These are phyloP conservation scores for Gomphus sp. DNA, from an alignment of 1,284 basidiomycete species.

Conservation along the genomic window DNA sequence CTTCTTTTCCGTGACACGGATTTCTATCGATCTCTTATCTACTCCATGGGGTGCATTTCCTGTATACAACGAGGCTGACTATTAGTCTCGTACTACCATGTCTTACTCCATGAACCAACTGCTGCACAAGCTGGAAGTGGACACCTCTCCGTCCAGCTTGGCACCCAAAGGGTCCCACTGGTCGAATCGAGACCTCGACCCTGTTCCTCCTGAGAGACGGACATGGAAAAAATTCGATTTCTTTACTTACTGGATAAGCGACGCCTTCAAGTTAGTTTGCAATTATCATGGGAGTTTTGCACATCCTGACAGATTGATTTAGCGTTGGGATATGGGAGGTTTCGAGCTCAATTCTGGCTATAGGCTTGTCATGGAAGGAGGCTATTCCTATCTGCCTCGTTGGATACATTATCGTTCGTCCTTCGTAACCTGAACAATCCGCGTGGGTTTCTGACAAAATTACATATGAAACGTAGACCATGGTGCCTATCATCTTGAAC, in stretches of 20 bases:
- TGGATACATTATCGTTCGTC: conserved; percentile 46
- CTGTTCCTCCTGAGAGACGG: conserved; percentile 44
- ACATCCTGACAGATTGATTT: conserved; percentile 21
- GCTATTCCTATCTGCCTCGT: conserved; percentile 55
- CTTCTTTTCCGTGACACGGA: no score
- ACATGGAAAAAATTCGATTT: conserved; percentile 60
- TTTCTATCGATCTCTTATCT: no score
- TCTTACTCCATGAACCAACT: background rate
- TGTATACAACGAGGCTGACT: no score
- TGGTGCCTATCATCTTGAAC: conserved; percentile 51
- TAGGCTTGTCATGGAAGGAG: conserved; percentile 57
- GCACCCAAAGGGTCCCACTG: conserved; percentile 38
- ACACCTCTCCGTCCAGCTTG: conserved; percentile 31
- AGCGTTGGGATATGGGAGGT: conserved; percentile 30
- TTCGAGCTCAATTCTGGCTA: conserved; percentile 53
- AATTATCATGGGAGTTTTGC: conserved; percentile 22
- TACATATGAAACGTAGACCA: background rate
- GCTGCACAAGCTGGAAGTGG: conserved; percentile 6
- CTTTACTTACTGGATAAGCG: conserved; percentile 57
- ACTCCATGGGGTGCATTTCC: no score
- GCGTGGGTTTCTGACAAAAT: background rate
- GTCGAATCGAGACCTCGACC: conserved; percentile 72
- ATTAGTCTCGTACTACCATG: no score
- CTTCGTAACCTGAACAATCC: background rate
- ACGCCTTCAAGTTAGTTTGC: conserved; percentile 31